phyloP scores from a whole-genome alignment of 1,284 basidiomycete species.

The Rhodotorula sp. region DNA sequence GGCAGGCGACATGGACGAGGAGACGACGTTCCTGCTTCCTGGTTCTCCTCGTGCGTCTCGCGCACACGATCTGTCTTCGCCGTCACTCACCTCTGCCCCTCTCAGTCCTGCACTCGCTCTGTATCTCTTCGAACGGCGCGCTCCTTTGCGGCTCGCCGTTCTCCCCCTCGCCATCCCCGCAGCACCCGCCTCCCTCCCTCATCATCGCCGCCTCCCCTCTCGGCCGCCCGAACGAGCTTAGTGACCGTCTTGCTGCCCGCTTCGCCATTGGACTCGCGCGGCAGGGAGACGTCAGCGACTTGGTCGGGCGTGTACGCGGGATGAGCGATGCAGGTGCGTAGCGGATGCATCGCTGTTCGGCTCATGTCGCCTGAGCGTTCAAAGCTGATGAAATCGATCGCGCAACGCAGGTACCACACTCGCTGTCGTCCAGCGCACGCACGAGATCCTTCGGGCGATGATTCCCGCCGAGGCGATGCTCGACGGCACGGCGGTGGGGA shows the following conservation, averaged over 20 bases:
- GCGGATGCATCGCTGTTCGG: no score
- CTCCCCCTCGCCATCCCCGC: background rate
- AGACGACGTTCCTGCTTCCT: background rate
- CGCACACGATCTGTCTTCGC: no score
- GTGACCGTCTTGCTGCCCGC: background rate
- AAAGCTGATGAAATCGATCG: background rate
- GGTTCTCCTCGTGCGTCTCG: background rate
- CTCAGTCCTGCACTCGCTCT: constrained; percentile 9
- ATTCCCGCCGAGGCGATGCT: constrained; percentile 6
- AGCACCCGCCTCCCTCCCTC: background rate
- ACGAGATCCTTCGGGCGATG: constrained; percentile 11
- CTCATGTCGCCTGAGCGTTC: no score
- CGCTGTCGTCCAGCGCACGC: background rate
- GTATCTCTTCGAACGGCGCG: constrained; percentile 15
- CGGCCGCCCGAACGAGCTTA: background rate
- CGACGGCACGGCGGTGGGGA: constrained; percentile 12
- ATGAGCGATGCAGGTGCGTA: background rate
- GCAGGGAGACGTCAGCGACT: constrained; percentile 10
- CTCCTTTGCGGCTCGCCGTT: constrained; percentile 13
- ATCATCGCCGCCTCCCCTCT: constrained; percentile 11
- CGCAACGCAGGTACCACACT: constrained; percentile 1
- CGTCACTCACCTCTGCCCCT: background rate
- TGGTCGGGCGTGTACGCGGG: constrained; percentile 13
- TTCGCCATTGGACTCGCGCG: constrained; percentile 14
- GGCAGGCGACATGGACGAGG: background rate